These are phyloP conservation scores for Agrocybe praecox DNA, from an alignment of 768 basidiomycete genomes.

Conservation along the genomic window DNA sequence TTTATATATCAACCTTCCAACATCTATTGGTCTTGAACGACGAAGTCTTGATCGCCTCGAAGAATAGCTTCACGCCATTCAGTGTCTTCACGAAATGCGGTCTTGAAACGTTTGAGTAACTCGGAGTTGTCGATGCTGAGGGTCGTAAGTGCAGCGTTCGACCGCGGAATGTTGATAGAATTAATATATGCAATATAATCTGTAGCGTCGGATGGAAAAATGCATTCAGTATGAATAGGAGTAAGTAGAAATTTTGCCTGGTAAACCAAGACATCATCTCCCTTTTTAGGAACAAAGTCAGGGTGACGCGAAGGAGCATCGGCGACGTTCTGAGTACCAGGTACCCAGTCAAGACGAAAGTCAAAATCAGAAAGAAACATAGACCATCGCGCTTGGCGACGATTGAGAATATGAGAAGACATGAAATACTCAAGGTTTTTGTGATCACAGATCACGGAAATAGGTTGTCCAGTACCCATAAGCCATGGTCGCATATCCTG, in stretches of 20 bases:
- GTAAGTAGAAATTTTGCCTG: slow-evolving; percentile 30
- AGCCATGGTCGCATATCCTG: slow-evolving; percentile 33
- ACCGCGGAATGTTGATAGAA: slow-evolving; percentile 29
- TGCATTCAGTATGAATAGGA: too few relatives aligned
- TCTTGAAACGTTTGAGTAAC: slow-evolving; percentile 24
- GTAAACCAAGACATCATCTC: slow-evolving; percentile 19
- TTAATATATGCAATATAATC: too few relatives aligned
- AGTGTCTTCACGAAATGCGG: slow-evolving; percentile 19
- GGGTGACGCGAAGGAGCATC: slow-evolving; percentile 33
- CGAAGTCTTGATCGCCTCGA: slow-evolving; percentile 17
- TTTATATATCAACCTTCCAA: too few relatives aligned
- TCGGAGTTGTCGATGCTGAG: slow-evolving; percentile 27
- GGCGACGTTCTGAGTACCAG: slow-evolving; percentile 28
- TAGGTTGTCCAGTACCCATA: slow-evolving; percentile 23
- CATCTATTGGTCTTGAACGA: slow-evolving; percentile 15
- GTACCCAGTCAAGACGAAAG: slow-evolving; percentile 31
- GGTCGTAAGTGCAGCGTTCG: slow-evolving; percentile 27
- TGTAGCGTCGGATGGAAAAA: too few relatives aligned
- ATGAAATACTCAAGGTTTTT: slow-evolving; percentile 50
- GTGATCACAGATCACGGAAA: slow-evolving; percentile 32
- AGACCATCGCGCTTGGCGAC: slow-evolving; percentile 49
- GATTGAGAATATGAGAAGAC: slow-evolving; percentile 38
- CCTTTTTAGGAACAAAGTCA: slow-evolving; percentile 30
- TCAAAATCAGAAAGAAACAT: slow-evolving; percentile 41
- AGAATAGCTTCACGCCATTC: slow-evolving; percentile 25